Base-by-base conservation (phyloP, 345 rosid species). In the Linum lewisii region DNA sequence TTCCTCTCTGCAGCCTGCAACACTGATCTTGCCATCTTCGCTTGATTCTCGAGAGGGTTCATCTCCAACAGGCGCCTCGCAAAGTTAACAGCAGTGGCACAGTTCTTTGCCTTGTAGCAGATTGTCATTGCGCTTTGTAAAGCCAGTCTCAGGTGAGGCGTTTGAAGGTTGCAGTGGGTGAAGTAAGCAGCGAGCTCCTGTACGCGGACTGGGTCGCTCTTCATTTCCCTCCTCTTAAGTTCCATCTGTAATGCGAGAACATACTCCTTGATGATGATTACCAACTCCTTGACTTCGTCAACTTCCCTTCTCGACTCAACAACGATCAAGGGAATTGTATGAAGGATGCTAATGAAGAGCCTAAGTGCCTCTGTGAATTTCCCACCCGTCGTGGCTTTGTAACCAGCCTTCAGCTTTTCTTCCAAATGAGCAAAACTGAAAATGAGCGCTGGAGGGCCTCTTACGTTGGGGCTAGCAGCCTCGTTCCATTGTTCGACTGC, bases 181-280 rank as follows among this genome's bases (percentile, higher is more conserved):
- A 89, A 89, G 73, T 93, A 93, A 47, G 99, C 97, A 16, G 99
- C 99, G 19, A 93, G 97, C 81, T 89, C 97, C 77, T 84, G 95
- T 68, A 88, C 97, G 55, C 94, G 84, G 1, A 76, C 67, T 0
- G 85, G 86, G 59, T 93, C 66, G 59, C 78, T 95, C 82, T 62
- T 86, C 44, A 76, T 49, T 51, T 88, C 98, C 71, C 89, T 88
- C 68, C 97, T 81, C 66, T 78, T 82, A 29, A 88, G 84, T 71
- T 88, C 97, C 87, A 88, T 84, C 63, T 86, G 72, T 62, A 89
- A 78, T 42, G 87, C 97, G 24, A 86, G 77, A 49, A 83, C 99
- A 57, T 93, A 93, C 71, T 93, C 99, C 65, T 87, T 93, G 0
- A 82, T 86, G 2, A 89, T 82, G n/a, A 66, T 62, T 38, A 93